Evolutionary conservation across 176 grass and related monocot genomes (phyloP).

Genomic region (Carex littledalei): DNA sequence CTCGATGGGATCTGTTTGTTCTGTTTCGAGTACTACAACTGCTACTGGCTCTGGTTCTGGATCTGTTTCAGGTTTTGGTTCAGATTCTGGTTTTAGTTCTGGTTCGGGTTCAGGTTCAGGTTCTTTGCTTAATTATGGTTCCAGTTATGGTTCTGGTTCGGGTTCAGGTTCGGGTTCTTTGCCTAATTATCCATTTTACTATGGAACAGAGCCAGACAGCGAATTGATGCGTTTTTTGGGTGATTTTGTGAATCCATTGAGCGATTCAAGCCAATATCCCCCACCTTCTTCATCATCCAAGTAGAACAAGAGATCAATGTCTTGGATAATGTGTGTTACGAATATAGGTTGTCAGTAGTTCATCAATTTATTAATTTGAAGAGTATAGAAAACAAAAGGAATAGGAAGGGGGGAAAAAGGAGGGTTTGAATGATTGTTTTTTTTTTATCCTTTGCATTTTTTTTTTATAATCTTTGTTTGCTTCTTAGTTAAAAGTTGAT

Average conservation of each 20-base stretch:
- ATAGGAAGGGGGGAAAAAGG: not conserved
- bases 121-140: not conserved
- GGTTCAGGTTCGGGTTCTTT: not conserved
- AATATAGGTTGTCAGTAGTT: not conserved
- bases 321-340: not conserved
- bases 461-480: not conserved
- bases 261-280: slow-evolving; percentile 22
- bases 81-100: not conserved
- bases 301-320: not conserved
- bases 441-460: not conserved
- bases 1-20: not conserved
- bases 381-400: not conserved
- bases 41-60: slow-evolving; percentile 3
- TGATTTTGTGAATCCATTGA: slow-evolving; percentile 7
- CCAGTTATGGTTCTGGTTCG: not conserved
- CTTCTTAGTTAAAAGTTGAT: slow-evolving; percentile 1
- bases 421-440: slow-evolving; percentile 6
- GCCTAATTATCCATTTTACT: not conserved
- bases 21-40: slow-evolving; percentile 23
- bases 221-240: slow-evolving; percentile 22
- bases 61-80: slow-evolving; percentile 7
- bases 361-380: slow-evolving; percentile 3
- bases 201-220: not conserved
- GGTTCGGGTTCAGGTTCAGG: slow-evolving; percentile 2
- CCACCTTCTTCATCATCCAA: slow-evolving; percentile 31